phyloP scores from a whole-genome alignment of 257 asterid genomes.

The Apocynum venetum region DNA sequence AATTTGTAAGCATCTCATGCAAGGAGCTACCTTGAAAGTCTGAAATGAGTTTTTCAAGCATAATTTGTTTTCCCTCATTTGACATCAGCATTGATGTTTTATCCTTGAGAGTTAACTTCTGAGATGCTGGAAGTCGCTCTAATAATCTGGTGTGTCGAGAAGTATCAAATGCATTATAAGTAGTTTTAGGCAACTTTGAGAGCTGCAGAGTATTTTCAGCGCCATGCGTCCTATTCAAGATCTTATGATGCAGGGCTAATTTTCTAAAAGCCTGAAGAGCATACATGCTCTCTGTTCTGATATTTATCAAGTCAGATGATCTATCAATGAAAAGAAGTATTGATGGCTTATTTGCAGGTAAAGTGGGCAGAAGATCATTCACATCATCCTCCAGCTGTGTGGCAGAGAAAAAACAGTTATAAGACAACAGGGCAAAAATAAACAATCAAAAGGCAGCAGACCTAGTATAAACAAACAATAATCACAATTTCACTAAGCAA shows the following conservation, averaged over 20 bases:
- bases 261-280: slow-evolving; percentile 74
- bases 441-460: not conserved
- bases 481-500: not conserved
- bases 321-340: slow-evolving; percentile 87
- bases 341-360: slow-evolving; percentile 68
- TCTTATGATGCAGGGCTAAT: slow-evolving; percentile 48
- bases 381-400: slow-evolving; percentile 68
- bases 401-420: slow-evolving; percentile 19
- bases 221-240: slow-evolving; percentile 34
- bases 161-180: slow-evolving; percentile 33
- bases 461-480: not conserved
- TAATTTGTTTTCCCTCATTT: slow-evolving; percentile 65
- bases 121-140: slow-evolving; percentile 41
- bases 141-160: slow-evolving; percentile 40
- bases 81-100: slow-evolving; percentile 61
- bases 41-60: slow-evolving; percentile 53
- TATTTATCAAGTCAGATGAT: slow-evolving; percentile 55
- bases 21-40: slow-evolving; percentile 69
- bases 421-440: slow-evolving; percentile 11
- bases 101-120: slow-evolving; percentile 44
- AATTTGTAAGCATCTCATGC: slow-evolving; percentile 67
- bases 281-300: slow-evolving; percentile 56
- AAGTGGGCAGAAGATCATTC: slow-evolving; percentile 47
- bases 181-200: slow-evolving; percentile 27
- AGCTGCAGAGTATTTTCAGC: slow-evolving; percentile 28